These are phyloP conservation scores for Neonectria ditissima DNA, from an alignment of 2,329 filamentous ascomycete species.

Conservation along the genomic window DNA sequence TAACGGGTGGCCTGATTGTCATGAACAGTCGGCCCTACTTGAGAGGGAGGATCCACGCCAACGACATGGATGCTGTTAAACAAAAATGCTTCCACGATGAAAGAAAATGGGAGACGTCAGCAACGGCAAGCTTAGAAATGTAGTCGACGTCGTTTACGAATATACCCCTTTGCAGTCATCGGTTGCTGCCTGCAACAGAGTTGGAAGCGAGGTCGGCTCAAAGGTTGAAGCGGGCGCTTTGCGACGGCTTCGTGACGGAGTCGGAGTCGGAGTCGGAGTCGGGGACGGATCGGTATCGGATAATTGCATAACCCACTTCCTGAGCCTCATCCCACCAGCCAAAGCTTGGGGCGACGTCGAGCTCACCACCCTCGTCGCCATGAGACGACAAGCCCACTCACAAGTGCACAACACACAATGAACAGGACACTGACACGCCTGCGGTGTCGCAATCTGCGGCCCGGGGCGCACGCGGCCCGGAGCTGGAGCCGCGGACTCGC, in stretches of 20 bases:
- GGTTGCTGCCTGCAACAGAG: constrained; percentile 4
- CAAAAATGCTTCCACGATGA: background rate
- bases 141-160: constrained; percentile 22
- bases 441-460: constrained; percentile 39
- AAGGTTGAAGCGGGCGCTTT: constrained; percentile 28
- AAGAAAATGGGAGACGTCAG: constrained; percentile 2
- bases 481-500: constrained; percentile 38
- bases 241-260: constrained; percentile 27
- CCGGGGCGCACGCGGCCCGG: constrained; percentile 27
- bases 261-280: constrained; percentile 23
- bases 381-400: constrained; percentile 38
- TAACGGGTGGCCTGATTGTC: constrained; percentile 25
- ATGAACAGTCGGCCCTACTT: constrained; percentile 20
- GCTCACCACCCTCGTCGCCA: constrained; percentile 26
- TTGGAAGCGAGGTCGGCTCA: constrained; percentile 16
- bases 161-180: constrained; percentile 29
- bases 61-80: constrained; percentile 22
- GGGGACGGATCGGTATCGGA: constrained; percentile 40
- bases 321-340: constrained; percentile 31
- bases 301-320: constrained; percentile 48
- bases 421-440: constrained; percentile 46
- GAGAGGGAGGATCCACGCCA: constrained; percentile 14
- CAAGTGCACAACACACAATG: constrained; percentile 45
- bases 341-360: constrained; percentile 37
- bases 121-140: constrained; percentile 13